Base-by-base conservation (phyloP, 208 protist genomes). In the Trypanosoma rangeli region DNA sequence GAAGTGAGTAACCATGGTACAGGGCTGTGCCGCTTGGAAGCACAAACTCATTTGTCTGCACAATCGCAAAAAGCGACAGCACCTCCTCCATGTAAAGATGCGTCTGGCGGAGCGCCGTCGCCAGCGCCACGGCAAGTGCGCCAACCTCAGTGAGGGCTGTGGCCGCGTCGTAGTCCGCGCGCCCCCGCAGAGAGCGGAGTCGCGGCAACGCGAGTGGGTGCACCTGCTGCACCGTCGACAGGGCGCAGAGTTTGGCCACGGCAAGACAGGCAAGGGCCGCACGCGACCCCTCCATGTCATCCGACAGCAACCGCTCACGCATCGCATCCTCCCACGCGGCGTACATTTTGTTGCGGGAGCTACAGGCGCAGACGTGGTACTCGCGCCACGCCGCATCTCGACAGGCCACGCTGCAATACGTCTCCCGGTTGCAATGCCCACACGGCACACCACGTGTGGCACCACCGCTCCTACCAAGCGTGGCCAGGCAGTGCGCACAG, bases 11-110 rank as follows among this genome's bases (percentile, higher is more conserved):
- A 22, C 74, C 65, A 5, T 83, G 76, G 66, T 92, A 96, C 7
- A 96, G 71, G 12, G 86, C 87, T 31, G 84, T 68, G 16, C 87
- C 87, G 29, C 80, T 80, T 1, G 65, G 52, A 18, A 85, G 22
- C 22, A 92, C 75, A 57, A 94, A 90, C 76, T 96, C 88, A 77
- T 96, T 96, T 16, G 85, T 93, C 67, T 94, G 91, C 33, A 93
- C 65, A 62, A 96, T 35, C 52, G 88, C 91, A 68, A 96, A 94
- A 3, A 96, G 68, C 0, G 91, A 92, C 5, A 96, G 74, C 0
- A 96, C 57, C 65, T 96, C 88, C 68, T 96, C 88, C 84, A 96
- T 93, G 76, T 83, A 92, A 13, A 96, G 67, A 63, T 94, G 79
- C 9, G 86, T 74, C 66, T 96, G 91, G 2, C 70, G 80, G 18